These are phyloP conservation scores for Dioszegia crocea DNA, from an alignment of 768 basidiomycete genomes.

Conservation along the genomic window DNA sequence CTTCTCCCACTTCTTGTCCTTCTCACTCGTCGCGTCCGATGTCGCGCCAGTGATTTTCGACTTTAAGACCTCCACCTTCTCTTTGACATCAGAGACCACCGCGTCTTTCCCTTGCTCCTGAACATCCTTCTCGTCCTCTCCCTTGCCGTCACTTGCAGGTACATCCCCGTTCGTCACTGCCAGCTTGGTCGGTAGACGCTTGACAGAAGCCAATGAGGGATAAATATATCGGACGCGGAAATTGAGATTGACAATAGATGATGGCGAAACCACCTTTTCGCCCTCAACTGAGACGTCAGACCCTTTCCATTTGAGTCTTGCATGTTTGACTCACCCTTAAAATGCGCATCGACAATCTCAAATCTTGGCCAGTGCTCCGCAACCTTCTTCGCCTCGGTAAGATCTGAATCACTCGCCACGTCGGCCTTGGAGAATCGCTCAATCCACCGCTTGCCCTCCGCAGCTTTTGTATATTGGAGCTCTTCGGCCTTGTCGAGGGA, in stretches of 20 bases:
- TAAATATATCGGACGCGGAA: slow-evolving; percentile 74
- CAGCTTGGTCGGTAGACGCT: neutral
- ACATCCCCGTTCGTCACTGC: slow-evolving; percentile 2
- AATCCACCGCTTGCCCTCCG: slow-evolving; percentile 55
- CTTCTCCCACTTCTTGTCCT: slow-evolving; percentile 48
- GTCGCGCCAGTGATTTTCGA: slow-evolving; percentile 46
- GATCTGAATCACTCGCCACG: slow-evolving; percentile 16
- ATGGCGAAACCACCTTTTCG: slow-evolving; percentile 79
- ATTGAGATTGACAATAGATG: slow-evolving; percentile 78
- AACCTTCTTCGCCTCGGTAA: slow-evolving; percentile 59
- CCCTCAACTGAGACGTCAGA: slow-evolving; percentile 65
- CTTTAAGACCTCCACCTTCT: slow-evolving; percentile 48
- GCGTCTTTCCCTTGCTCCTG: slow-evolving; percentile 12
- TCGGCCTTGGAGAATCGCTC: slow-evolving; percentile 45
- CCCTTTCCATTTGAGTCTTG: neutral
- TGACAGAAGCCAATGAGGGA: slow-evolving; percentile 47
- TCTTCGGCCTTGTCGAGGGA: slow-evolving; percentile 49
- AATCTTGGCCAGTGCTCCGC: slow-evolving; percentile 59
- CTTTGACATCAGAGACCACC: slow-evolving; percentile 44
- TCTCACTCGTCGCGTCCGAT: slow-evolving; percentile 56
- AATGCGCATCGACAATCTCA: slow-evolving; percentile 74
- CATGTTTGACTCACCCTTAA: slow-evolving; percentile 63
- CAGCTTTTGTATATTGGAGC: slow-evolving; percentile 33
- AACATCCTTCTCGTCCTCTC: slow-evolving; percentile 23
- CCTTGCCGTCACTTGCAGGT: neutral